Conservation (phyloP, 768 basidiomycete genomes). For the Russula lepida region DNA sequence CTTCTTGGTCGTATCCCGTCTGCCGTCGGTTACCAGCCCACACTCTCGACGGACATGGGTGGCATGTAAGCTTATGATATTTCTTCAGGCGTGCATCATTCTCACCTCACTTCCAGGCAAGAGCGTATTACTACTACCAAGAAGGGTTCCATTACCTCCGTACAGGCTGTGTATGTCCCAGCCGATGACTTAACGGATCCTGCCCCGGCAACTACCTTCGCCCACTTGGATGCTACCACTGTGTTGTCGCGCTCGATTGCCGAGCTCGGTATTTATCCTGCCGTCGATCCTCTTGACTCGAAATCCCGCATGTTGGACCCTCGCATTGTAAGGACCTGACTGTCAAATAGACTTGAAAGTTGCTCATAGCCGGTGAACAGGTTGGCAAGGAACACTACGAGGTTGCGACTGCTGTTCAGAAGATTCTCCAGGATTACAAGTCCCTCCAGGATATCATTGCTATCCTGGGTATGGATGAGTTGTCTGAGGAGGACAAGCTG, state of each 20-base stretch:
- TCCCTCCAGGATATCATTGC: constrained; percentile 99
- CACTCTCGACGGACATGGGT: constrained; percentile 99
- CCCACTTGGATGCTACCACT: constrained; percentile 99
- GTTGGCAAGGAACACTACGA: constrained; percentile 92
- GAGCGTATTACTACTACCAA: constrained; percentile 99
- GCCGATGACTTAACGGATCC: constrained; percentile 99
- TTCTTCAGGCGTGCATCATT: constrained; percentile 8
- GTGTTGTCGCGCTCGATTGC: constrained; percentile 99
- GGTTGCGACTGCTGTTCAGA: constrained; percentile 92
- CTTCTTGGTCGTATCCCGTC: constrained; percentile 99
- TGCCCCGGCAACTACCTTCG: constrained; percentile 98
- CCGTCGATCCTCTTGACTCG: constrained; percentile 98
- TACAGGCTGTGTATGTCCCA: constrained; percentile 99
- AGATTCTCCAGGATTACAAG: constrained; percentile 96
- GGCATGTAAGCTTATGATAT: constrained; percentile 64
- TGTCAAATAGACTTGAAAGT: neutral
- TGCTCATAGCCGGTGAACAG: constrained; percentile 27
- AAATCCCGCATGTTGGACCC: constrained; percentile 99
- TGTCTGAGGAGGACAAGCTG: constrained; percentile 99
- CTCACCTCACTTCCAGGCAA: constrained; percentile 49
- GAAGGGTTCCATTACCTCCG: constrained; percentile 99
- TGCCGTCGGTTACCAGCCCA: constrained; percentile 99
- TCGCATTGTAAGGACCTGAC: constrained; percentile 66
- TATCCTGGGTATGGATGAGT: constrained; percentile 99
- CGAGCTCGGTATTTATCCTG: constrained; percentile 98